A percentile compares a stretch with the other conserved stretches of the same genome.
Evolutionary conservation across 2,329 filamentous ascomycete species (phyloP).

Genomic region (Aspergillus puulaauensis): DNA sequence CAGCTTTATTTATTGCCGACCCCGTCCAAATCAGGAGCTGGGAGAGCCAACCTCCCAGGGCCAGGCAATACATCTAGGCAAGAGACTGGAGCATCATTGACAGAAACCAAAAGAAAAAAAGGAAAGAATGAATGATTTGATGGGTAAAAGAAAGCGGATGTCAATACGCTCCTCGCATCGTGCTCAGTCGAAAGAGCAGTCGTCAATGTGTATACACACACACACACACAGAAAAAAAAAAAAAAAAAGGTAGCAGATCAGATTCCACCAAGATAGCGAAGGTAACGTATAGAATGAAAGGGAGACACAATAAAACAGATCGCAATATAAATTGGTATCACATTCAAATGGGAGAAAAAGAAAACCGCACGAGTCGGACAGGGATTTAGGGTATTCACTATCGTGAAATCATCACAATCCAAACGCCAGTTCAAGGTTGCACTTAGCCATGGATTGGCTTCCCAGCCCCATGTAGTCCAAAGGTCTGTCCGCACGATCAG

Average conservation of each 20-base stretch:
- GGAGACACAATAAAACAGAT: not conserved
- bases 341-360: not conserved
- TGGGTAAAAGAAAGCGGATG: not conserved
- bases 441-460: not conserved
- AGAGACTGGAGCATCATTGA: not conserved
- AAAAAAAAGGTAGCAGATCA: conserved; percentile 2
- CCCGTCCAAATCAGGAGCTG: conserved; percentile 8
- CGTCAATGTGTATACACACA: conserved; percentile 12
- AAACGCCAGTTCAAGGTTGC: not conserved
- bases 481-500: not conserved
- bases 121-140: not conserved
- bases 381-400: not conserved
- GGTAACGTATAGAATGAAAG: not conserved
- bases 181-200: not conserved
- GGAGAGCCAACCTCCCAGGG: conserved; percentile 2
- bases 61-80: conserved; percentile 8
- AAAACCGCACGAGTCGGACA: not conserved
- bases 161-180: not conserved
- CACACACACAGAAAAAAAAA: not conserved
- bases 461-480: not conserved
- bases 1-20: not conserved
- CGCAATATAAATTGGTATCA: conserved; percentile 6
- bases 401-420: not conserved
- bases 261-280: not conserved
- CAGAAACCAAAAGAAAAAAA: not conserved